Evolutionary conservation across 83 land plant species (phyloP), one percentile per base, ranked within the genome.

Genomic region (Picea mariana): DNA sequence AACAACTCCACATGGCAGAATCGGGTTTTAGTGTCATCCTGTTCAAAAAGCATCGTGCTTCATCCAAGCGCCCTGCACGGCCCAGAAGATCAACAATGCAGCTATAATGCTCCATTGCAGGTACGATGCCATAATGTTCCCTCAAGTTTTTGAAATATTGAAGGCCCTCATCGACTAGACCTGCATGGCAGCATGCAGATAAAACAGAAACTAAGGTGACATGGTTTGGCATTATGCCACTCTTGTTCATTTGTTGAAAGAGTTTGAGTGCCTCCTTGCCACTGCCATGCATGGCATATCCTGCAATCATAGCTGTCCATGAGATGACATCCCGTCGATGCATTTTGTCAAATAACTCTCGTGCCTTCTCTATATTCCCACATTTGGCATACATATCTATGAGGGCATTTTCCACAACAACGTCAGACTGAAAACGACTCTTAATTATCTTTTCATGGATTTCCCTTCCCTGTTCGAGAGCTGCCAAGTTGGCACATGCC

Each of bases 31-130:
- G 23, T 11, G 82, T 81, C 82, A 84, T 80, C 18, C 47, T 66
- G 18, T 9, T 17, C 24, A 84, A 42, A 55, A 84, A 84, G 26
- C 31, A 27, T 67, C 59, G 78, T 49, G 85, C 85, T 21, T 83
- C 31, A 58, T 79, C 76, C 5, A 80, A 61, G 60, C 68, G 24
- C 15, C 81, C 85, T 24, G 34, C 38, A 20, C 82, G 68, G 27
- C 82, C 79, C 9, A 80, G 69, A 73, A 84, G 85, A 84, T 72
- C 82, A 80, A 84, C 52, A 42, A 84, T 72, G 40, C 85, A 84
- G 20, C 78, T 16, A 80, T 73, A 80, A 84, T 84, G 85, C 6
- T 18, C 58, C 67, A 84, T 15, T 15, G 17, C n/a, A 17, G 85
- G 82, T 27, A 12, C 23, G n/a, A 84, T 71, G 18, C 78, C 82